A percentile compares a stretch with the other conserved stretches of the same genome.
phyloP scores from a whole-genome alignment of 441 rosid genomes.

The Theobroma grandiflorum region DNA sequence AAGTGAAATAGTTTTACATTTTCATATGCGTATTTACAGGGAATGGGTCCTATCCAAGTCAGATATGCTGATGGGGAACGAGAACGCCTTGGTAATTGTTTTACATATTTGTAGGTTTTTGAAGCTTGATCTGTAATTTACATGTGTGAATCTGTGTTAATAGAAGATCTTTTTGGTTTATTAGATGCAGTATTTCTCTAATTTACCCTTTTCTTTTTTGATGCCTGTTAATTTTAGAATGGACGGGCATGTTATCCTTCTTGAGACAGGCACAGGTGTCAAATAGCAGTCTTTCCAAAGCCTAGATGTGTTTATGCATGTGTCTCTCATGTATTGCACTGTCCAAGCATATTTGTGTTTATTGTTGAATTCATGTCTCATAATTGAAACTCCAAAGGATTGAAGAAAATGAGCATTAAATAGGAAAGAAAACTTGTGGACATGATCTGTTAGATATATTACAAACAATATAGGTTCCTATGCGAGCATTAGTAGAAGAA shows the following conservation, averaged over 20 bases:
- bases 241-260: not conserved
- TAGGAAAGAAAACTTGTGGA: not conserved
- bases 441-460: not conserved
- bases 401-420: not conserved
- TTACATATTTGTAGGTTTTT: conserved; percentile 26
- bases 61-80: conserved; percentile 99
- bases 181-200: not conserved
- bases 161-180: not conserved
- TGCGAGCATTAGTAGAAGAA: not conserved
- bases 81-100: conserved; percentile 90
- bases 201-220: not conserved
- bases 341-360: not conserved
- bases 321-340: no score
- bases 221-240: not conserved
- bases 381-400: not conserved
- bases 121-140: conserved; percentile 1
- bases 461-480: not conserved
- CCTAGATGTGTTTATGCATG: not conserved
- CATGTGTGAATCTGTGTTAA: conserved; percentile 3
- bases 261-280: not conserved
- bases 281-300: not conserved
- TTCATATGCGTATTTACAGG: conserved; percentile 59
- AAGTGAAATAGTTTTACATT: conserved; percentile 31
- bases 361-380: not conserved
- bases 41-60: conserved; percentile 95